Percentiles rank a stretch among this genome's conserved stretches.
Evolutionary conservation across 495 filamentous ascomycete species (phyloP).

Genomic region (Beverwykella pulmonaria): DNA sequence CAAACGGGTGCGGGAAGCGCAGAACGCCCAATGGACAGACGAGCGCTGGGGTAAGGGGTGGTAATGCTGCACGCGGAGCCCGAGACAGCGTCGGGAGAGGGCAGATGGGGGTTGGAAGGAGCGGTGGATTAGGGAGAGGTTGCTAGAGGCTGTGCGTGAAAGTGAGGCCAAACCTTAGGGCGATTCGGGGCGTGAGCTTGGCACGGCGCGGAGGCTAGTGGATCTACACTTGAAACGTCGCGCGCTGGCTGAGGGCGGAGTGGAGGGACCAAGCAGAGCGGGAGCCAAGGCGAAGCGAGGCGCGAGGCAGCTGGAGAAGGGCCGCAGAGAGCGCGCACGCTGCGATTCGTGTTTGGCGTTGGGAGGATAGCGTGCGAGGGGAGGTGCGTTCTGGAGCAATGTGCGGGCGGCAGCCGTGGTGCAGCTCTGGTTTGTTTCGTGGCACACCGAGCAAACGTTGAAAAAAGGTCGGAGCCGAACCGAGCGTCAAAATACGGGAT

Average conservation of each 20-base stretch:
- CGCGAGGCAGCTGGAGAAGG: neutral
- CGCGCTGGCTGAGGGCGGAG: neutral
- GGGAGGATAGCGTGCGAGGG: neutral
- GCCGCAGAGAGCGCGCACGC: neutral
- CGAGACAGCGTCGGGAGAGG: conserved; percentile 6
- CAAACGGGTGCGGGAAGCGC: conserved; percentile 4
- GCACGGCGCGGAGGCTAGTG: conserved; percentile 1
- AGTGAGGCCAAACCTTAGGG: conserved; percentile 19
- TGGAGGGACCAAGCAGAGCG: neutral
- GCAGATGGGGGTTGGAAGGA: neutral
- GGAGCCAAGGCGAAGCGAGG: conserved; percentile 1
- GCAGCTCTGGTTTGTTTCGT: neutral
- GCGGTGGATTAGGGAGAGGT: conserved; percentile 8
- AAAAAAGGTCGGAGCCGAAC: neutral
- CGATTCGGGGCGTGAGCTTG: neutral
- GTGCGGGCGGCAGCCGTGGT: neutral
- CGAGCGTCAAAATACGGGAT: neutral
- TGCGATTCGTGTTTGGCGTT: neutral
- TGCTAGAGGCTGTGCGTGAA: conserved; percentile 25
- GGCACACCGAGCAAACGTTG: neutral
- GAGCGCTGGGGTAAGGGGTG: neutral
- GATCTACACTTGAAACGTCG: conserved; percentile 9
- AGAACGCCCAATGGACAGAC: conserved; percentile 18
- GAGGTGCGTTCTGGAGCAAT: no score
- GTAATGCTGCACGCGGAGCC: conserved; percentile 8